Conservation (phyloP, 140 eudicot species). For the Flaveria floridana region DNA sequence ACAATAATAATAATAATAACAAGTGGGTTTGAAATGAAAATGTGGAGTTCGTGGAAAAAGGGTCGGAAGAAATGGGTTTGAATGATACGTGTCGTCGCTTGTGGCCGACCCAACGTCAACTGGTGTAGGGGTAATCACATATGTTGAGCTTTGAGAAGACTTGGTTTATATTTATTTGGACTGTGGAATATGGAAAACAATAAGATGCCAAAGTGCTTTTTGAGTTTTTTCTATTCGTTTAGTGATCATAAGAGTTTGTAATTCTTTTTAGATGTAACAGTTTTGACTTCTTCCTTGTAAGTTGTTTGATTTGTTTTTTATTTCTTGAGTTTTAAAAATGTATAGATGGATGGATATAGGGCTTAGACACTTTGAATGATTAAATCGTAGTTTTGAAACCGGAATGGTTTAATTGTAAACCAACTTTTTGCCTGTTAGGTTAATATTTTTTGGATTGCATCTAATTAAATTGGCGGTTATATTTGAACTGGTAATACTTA, state of each 20-base stretch:
- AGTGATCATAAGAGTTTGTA: not conserved
- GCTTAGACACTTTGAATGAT: not conserved
- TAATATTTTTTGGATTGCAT: too few species aligned
- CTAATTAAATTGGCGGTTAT: too few species aligned
- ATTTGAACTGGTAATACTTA: too few species aligned
- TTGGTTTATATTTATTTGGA: constrained; percentile 16
- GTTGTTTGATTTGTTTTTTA: not conserved
- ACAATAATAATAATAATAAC: too few species aligned
- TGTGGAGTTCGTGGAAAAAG: constrained; percentile 29
- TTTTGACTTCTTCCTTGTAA: not conserved
- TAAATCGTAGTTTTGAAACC: not conserved
- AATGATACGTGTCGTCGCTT: constrained; percentile 14
- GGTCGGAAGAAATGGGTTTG: constrained; percentile 28
- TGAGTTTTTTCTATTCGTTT: not conserved
- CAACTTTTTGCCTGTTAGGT: too few species aligned
- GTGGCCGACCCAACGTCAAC: constrained; percentile 12
- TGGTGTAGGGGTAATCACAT: not conserved
- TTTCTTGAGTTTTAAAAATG: not conserved
- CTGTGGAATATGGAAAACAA: not conserved
- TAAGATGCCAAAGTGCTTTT: not conserved
- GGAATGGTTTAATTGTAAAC: too few species aligned
- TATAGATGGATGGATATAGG: not conserved
- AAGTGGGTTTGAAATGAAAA: not conserved
- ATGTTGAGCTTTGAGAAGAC: not conserved
- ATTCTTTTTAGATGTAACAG: not conserved